These are phyloP conservation scores for Trypanosoma boissoni DNA, from an alignment of 208 protist genomes.

Conservation along the genomic window DNA sequence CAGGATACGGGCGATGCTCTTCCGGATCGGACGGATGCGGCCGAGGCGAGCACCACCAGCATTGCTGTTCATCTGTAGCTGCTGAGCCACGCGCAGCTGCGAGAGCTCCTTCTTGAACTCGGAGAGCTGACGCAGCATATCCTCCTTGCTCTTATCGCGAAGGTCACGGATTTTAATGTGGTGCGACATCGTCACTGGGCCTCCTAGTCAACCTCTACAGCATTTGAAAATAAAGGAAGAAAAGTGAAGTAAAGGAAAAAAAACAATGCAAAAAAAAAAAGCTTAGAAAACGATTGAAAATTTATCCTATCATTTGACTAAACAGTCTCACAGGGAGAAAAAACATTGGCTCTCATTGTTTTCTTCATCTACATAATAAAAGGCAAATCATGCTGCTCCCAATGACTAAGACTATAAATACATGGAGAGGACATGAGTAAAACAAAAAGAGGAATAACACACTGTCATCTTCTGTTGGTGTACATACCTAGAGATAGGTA, in stretches of 20 bases:
- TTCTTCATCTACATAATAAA: conserved; percentile 7
- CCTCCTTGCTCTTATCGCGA: conserved; percentile 94
- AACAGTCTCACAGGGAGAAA: conserved; percentile 1
- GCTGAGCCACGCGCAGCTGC: conserved; percentile 95
- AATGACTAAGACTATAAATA: background rate
- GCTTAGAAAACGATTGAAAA: conserved; percentile 5
- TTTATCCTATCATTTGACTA: conserved; percentile 6
- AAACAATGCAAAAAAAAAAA: conserved; percentile 8
- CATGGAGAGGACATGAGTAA: too few species aligned
- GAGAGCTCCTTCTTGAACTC: conserved; percentile 97
- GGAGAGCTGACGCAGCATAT: conserved; percentile 95
- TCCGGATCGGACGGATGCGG: conserved; percentile 96
- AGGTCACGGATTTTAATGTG: conserved; percentile 90
- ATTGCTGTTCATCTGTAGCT: too few species aligned
- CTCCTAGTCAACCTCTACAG: background rate
- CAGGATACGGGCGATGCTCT: conserved; percentile 96
- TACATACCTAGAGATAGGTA: conserved; percentile 33
- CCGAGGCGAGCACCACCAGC: conserved; percentile 88
- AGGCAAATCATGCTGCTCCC: background rate
- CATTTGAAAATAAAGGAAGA: conserved; percentile 3
- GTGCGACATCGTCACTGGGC: conserved; percentile 60
- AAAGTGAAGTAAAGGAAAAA: conserved; percentile 7
- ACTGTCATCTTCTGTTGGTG: background rate
- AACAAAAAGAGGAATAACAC: background rate
- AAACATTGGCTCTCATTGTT: background rate